A percentile compares a stretch with the other conserved stretches of the same genome.
Conservation (phyloP, 352 stramenopile genomes). For the Phytophthora cactorum region DNA sequence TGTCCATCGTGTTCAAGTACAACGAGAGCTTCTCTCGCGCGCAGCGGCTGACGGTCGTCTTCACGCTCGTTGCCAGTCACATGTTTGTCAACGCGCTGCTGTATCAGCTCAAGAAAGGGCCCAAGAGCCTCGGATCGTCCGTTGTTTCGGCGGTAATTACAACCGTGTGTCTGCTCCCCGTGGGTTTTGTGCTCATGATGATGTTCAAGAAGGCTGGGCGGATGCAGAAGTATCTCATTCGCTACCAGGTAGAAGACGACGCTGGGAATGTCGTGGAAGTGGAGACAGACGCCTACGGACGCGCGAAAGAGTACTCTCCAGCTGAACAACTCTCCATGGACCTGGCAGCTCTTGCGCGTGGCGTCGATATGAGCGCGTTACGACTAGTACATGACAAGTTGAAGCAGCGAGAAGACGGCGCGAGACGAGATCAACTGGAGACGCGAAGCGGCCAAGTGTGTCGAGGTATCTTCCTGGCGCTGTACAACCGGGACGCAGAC, state of each 20-base stretch:
- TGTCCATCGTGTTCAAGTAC: conserved; percentile 79
- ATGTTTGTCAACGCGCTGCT: conserved; percentile 79
- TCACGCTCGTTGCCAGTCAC: conserved; percentile 71
- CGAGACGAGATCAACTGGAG: conserved; percentile 8
- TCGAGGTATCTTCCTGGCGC: conserved; percentile 61
- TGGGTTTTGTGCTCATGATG: conserved; percentile 66
- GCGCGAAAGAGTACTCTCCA: conserved; percentile 52
- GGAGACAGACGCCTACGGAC: conserved; percentile 68
- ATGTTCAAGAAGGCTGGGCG: conserved; percentile 79
- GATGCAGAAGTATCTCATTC: conserved; percentile 66
- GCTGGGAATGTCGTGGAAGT: conserved; percentile 66
- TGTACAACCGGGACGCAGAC: conserved; percentile 65
- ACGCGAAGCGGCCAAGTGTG: conserved; percentile 46
- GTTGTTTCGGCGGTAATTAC: conserved; percentile 66
- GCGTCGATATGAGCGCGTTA: conserved; percentile 40
- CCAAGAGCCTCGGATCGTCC: conserved; percentile 53
- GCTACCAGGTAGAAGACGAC: conserved; percentile 69
- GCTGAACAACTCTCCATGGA: conserved; percentile 60
- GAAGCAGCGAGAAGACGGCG: conserved; percentile 22
- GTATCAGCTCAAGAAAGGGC: conserved; percentile 55
- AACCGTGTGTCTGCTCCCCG: conserved; percentile 67
- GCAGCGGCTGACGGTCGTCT: conserved; percentile 71
- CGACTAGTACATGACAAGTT: conserved; percentile 44
- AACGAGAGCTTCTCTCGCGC: conserved; percentile 71
- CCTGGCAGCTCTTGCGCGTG: conserved; percentile 56